phyloP scores from a whole-genome alignment of 345 rosid species.

The Nephelium lappaceum region DNA sequence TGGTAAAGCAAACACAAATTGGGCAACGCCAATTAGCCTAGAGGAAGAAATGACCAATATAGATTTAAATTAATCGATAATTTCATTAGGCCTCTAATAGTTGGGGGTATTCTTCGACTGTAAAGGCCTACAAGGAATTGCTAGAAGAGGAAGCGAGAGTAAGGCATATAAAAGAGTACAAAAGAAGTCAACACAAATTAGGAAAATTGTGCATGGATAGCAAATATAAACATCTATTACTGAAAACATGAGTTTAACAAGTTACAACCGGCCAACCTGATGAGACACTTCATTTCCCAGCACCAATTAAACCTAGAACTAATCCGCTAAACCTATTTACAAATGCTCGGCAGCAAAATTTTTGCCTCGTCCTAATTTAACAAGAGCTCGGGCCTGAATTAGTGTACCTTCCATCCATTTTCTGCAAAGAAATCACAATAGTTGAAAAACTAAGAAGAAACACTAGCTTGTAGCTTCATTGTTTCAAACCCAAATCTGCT shows the following conservation, averaged over 20 bases:
- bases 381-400: background rate
- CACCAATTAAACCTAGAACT: background rate
- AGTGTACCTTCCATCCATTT: background rate
- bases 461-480: background rate
- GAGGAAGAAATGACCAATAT: background rate
- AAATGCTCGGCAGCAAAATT: background rate
- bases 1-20: too few relatives aligned
- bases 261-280: background rate
- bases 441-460: background rate
- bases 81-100: too few relatives aligned
- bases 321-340: background rate
- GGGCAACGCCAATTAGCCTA: background rate
- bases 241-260: background rate
- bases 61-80: too few relatives aligned
- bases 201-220: background rate
- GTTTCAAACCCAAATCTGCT: background rate
- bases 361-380: background rate
- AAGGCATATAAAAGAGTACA: background rate
- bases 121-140: too few relatives aligned
- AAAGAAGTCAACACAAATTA: background rate
- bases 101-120: too few relatives aligned
- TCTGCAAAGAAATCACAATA: conserved; percentile 7
- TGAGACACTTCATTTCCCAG: background rate
- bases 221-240: background rate
- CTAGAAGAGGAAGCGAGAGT: background rate